Percentiles rank a stretch among this genome's conserved stretches.
These are phyloP conservation scores for Bruguiera hainesii DNA, from an alignment of 441 rosid species.

Conservation along the genomic window DNA sequence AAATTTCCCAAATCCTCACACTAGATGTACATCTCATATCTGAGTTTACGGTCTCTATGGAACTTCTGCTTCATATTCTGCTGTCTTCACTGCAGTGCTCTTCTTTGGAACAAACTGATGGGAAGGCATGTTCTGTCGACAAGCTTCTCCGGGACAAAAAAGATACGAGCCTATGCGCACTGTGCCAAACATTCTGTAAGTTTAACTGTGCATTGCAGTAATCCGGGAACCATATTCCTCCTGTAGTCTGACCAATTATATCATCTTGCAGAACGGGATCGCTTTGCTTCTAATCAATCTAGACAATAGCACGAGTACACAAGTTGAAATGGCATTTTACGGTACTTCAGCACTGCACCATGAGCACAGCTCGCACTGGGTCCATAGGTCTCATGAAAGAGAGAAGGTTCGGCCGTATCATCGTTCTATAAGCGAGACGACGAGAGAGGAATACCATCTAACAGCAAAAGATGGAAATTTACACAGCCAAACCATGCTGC, in stretches of 20 bases:
- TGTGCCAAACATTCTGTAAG: constrained; percentile 79
- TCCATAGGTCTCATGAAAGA: constrained; percentile 24
- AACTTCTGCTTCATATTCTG: background rate
- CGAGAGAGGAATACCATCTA: constrained; percentile 85
- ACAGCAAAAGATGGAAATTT: constrained; percentile 70
- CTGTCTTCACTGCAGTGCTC: constrained; percentile 56
- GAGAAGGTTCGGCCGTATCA: constrained; percentile 19
- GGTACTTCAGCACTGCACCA: constrained; percentile 30
- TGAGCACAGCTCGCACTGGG: constrained; percentile 18
- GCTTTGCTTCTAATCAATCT: constrained; percentile 71
- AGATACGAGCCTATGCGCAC: constrained; percentile 68
- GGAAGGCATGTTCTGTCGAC: constrained; percentile 67
- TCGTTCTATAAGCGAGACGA: constrained; percentile 25
- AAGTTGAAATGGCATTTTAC: constrained; percentile 42
- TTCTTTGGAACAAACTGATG: constrained; percentile 85
- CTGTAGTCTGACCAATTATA: constrained; percentile 16
- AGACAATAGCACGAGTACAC: constrained; percentile 50
- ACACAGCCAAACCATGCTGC: constrained; percentile 79
- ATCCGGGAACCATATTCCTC: background rate
- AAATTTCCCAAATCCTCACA: background rate
- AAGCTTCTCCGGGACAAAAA: constrained; percentile 60
- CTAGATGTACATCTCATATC: background rate
- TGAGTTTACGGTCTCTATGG: background rate
- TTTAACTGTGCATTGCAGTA: background rate
- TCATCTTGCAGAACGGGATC: constrained; percentile 64